Evolutionary conservation across 208 protist genomes (phyloP).

Genomic region (Acanthamoeba triangularis): DNA sequence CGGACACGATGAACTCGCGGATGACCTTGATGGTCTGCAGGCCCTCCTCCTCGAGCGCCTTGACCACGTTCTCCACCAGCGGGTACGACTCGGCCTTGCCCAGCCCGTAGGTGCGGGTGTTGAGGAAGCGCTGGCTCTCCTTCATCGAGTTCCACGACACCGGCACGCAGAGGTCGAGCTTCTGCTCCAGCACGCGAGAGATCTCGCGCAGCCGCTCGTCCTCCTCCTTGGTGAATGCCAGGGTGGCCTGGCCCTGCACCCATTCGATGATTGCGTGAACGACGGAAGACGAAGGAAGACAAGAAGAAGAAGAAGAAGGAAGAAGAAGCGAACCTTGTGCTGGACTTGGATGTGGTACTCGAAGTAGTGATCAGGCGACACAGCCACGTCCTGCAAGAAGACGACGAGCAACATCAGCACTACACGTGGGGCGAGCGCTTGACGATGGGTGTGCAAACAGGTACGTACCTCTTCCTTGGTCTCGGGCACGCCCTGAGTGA

Average conservation of each 20-base stretch:
- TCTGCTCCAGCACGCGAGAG: neutral
- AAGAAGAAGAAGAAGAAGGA: too few relatives aligned
- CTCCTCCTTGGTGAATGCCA: neutral
- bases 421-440: too few relatives aligned
- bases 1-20: constrained; percentile 27
- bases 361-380: constrained; percentile 30
- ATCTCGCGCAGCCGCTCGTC: constrained; percentile 14
- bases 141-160: constrained; percentile 16
- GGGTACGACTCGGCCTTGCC: constrained; percentile 3
- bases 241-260: neutral
- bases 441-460: neutral
- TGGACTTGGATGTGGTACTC: constrained; percentile 53
- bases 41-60: neutral
- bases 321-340: neutral
- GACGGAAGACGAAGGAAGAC: too few relatives aligned
- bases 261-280: too few relatives aligned
- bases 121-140: constrained; percentile 35
- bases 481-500: constrained; percentile 4
- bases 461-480: neutral
- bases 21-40: constrained; percentile 60
- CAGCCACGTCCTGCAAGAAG: neutral
- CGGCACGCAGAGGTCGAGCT: constrained; percentile 31
- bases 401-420: neutral
- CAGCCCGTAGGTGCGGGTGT: constrained; percentile 49
- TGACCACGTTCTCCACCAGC: neutral